Base-by-base conservation (phyloP, 2,329 filamentous ascomycete species). In the Epichloe glyceriae region DNA sequence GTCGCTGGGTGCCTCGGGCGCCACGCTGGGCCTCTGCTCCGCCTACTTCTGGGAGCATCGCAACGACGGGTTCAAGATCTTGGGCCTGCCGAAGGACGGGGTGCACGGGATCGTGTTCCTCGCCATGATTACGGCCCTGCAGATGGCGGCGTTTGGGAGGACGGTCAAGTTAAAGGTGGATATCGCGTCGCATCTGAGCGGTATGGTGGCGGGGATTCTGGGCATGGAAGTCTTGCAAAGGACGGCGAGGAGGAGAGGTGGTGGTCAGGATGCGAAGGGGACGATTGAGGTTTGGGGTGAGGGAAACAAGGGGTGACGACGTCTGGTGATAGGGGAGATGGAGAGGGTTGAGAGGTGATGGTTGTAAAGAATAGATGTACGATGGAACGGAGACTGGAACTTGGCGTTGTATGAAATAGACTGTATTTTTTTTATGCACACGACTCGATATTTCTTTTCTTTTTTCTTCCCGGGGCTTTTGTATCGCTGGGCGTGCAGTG, bases 1-100 rank as follows among this genome's bases (percentile, higher is more conserved):
- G 38, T 76, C 78, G 2, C 69, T 86, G 10, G 85, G 85, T n/a
- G 81, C 82, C 1, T 86, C 82, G 6, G 83, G 80, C 11, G 79
- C 78, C 37, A 69, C 83, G 5, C 74, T 79, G 55, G 84, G 83
- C 20, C 60, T 87, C 20, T 62, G 77, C 7, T 74, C 74, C 2
- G 80, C 81, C 1, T 85, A 79, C 63, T 78, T 83, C 57, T 80
- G 77, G 73, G 64, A 76, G 55, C 74, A 82, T 60, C 67, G 71
- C 49, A 69, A 70, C 51, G 77, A 82, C 41, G 71, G 73, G 38
- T 78, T 83, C 65, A 75, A 72, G 61, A 62, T 83, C 49, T 65
- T 82, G 30, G 77, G 74, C 8, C 67, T 80, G 53, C 79, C 79
- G 12, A 71, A 75, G n/a, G 73, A 77, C 34, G 78, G 74, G 26